These are phyloP conservation scores for Lipomyces sp. DNA, from an alignment of 805 yeast species.

Conservation along the genomic window DNA sequence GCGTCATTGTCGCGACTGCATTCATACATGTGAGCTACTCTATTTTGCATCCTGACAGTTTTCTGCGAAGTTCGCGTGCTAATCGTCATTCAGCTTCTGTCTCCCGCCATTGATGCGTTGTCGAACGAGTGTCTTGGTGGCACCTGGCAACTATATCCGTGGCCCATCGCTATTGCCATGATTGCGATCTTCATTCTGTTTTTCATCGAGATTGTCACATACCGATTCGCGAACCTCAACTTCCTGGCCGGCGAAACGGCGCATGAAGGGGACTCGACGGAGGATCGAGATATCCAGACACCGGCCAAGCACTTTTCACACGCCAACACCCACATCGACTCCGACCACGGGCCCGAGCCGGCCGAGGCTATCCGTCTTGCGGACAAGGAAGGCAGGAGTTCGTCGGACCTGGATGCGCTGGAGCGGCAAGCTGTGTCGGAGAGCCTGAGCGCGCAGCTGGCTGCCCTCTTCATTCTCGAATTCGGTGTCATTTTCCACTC, in stretches of 20 bases:
- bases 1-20: slow-evolving; percentile 74
- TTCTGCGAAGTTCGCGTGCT: neutral
- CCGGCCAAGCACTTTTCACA: slow-evolving; percentile 28
- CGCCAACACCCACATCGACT: slow-evolving; percentile 26
- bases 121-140: slow-evolving; percentile 26
- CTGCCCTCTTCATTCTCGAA: slow-evolving; percentile 58
- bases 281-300: slow-evolving; percentile 14
- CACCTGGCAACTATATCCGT: slow-evolving; percentile 51
- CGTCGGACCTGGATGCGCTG: neutral
- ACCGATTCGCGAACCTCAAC: slow-evolving; percentile 38
- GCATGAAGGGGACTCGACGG: slow-evolving; percentile 2
- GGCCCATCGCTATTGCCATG: slow-evolving; percentile 54
- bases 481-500: slow-evolving; percentile 83
- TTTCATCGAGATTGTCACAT: slow-evolving; percentile 49
- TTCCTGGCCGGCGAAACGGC: slow-evolving; percentile 2
- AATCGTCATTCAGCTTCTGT: slow-evolving; percentile 8
- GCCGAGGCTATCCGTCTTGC: slow-evolving; percentile 8
- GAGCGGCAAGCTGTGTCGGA: neutral
- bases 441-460: slow-evolving; percentile 32
- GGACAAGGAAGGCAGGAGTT: neutral
- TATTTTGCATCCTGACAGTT: no score
- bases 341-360: slow-evolving; percentile 13
- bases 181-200: slow-evolving; percentile 47
- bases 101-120: slow-evolving; percentile 26
- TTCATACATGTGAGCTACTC: slow-evolving; percentile 50